Percentiles rank a stretch among this genome's conserved stretches.
Evolutionary conservation across 495 filamentous ascomycete species (phyloP).

Genomic region (Neurospora tetraspora): DNA sequence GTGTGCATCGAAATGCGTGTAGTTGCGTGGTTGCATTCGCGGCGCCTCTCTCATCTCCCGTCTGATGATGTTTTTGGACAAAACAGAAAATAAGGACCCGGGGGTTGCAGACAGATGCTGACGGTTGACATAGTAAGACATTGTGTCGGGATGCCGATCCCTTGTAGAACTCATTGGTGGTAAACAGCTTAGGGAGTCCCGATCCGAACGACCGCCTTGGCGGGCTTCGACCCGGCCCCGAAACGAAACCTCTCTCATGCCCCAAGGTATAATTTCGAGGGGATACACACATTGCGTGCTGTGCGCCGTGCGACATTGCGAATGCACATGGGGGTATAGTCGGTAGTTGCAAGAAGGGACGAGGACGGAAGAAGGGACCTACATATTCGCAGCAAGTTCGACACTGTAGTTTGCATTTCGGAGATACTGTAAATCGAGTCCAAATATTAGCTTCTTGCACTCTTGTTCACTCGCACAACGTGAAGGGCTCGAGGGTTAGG

Average conservation of each 20-base stretch:
- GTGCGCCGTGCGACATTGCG: not conserved
- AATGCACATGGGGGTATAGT: not conserved
- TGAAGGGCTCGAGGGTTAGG: not conserved
- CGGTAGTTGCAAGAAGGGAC: not conserved
- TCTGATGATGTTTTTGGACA: not conserved
- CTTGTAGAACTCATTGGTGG: constrained; percentile 11
- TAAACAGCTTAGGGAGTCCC: not conserved
- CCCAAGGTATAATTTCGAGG: not conserved
- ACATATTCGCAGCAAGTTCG: constrained; percentile 42
- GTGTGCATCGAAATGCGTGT: not conserved
- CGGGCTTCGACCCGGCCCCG: constrained; percentile 1
- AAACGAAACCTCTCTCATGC: not conserved
- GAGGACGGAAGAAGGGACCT: constrained; percentile 20
- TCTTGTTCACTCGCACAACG: constrained; percentile 2
- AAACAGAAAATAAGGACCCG: not conserved
- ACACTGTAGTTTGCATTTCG: constrained; percentile 35
- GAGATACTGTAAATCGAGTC: constrained; percentile 21
- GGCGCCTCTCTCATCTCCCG: not conserved
- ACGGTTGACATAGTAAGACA: constrained; percentile 14
- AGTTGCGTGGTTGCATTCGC: not conserved
- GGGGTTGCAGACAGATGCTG: not conserved
- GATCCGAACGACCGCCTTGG: not conserved
- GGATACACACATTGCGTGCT: not conserved
- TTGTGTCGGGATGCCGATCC: constrained; percentile 21
- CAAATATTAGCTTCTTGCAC: not conserved